phyloP scores from a whole-genome alignment of 768 basidiomycete species.

The Russula vinacea region DNA sequence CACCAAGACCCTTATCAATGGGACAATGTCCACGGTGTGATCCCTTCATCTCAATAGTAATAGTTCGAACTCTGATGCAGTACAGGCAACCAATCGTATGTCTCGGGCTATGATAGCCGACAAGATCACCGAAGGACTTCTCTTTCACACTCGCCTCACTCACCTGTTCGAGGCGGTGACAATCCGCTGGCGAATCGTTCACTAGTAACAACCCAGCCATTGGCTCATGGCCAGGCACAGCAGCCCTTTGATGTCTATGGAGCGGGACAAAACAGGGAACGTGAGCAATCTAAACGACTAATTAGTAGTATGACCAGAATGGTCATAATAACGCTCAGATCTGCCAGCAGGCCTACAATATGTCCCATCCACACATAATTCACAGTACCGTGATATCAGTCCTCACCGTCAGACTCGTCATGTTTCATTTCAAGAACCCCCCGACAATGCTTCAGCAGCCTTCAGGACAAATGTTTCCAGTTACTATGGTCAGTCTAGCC shows the following conservation, averaged over 20 bases:
- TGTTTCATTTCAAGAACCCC: neutral
- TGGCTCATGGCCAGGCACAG: too few relatives aligned
- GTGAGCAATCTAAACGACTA: neutral
- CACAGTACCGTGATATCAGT: neutral
- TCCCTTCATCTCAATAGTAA: too few relatives aligned
- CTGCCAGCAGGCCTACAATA: too few relatives aligned
- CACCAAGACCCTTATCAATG: neutral
- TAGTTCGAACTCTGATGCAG: too few relatives aligned
- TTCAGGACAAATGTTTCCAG: neutral
- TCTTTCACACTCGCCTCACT: too few relatives aligned
- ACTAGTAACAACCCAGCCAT: too few relatives aligned
- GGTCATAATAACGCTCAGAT: neutral
- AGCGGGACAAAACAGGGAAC: neutral
- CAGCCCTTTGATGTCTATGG: neutral
- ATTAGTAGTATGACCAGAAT: neutral
- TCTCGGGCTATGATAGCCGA: too few relatives aligned
- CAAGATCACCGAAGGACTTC: too few relatives aligned
- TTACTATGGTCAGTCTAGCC: neutral
- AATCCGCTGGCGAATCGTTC: too few relatives aligned
- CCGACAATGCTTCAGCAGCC: neutral
- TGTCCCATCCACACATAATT: neutral
- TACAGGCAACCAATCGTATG: too few relatives aligned
- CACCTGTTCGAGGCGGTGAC: too few relatives aligned
- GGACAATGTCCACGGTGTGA: too few relatives aligned
- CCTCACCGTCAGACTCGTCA: neutral